phyloP scores from a whole-genome alignment of 768 basidiomycete genomes.

The Mycena galericulata region DNA sequence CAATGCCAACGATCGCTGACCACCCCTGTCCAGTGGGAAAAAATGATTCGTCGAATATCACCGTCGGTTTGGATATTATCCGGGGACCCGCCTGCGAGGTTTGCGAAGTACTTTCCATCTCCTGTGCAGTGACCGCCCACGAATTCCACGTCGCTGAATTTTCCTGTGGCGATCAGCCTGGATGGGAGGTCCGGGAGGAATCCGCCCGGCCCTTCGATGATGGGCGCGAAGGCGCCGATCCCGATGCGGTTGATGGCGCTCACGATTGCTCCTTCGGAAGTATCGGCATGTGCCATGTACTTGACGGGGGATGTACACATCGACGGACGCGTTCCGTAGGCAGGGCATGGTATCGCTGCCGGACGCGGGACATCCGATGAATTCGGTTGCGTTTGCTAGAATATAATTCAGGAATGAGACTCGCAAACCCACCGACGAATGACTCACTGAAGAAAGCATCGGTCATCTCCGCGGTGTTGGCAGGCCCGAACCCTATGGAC shows the following conservation, averaged over 20 bases:
- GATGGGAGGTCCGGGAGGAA: constrained; percentile 53
- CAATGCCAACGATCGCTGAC: too few species aligned
- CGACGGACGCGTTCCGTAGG: constrained; percentile 50
- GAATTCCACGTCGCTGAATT: constrained; percentile 48
- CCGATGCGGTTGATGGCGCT: constrained; percentile 52
- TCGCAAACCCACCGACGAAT: background rate
- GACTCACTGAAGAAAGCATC: constrained; percentile 50
- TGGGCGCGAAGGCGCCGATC: constrained; percentile 45
- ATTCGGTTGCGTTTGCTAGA: constrained; percentile 44
- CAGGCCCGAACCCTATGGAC: constrained; percentile 57
- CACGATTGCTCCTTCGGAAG: constrained; percentile 48
- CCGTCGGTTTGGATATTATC: constrained; percentile 53
- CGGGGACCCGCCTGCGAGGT: constrained; percentile 53
- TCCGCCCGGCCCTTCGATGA: constrained; percentile 44
- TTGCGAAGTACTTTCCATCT: constrained; percentile 56
- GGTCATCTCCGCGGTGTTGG: constrained; percentile 40
- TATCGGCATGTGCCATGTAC: background rate
- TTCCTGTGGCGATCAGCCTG: constrained; percentile 47
- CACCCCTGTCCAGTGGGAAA: constrained; percentile 50
- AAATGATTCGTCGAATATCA: constrained; percentile 49
- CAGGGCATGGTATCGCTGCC: constrained; percentile 48
- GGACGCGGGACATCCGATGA: constrained; percentile 44
- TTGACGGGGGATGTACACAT: constrained; percentile 26
- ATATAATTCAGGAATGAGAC: background rate
- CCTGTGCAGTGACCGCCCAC: constrained; percentile 58